A percentile compares a stretch with the other conserved stretches of the same genome.
These are phyloP conservation scores for Tinospora cordifolia DNA, from an alignment of 164 flowering plant species.

Conservation along the genomic window DNA sequence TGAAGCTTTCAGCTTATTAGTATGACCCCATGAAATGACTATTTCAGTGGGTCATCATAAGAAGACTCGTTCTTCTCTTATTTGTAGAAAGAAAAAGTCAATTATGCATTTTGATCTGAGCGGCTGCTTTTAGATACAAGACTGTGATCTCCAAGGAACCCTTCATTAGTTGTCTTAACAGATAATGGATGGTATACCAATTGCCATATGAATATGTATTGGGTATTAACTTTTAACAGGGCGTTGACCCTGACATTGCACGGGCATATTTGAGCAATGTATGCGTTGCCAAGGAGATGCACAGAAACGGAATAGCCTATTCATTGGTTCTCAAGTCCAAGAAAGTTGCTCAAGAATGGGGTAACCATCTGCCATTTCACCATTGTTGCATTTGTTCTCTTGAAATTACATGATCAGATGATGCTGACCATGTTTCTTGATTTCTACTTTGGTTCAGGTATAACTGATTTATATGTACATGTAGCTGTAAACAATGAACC, in stretches of 20 bases:
- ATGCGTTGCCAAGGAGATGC: slow-evolving; percentile 84
- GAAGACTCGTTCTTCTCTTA: too few relatives aligned
- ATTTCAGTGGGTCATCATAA: too few relatives aligned
- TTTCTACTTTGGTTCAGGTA: slow-evolving; percentile 43
- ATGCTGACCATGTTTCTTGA: neutral
- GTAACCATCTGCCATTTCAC: slow-evolving; percentile 28
- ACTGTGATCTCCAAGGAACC: too few relatives aligned
- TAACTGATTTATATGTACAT: slow-evolving; percentile 80
- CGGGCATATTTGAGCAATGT: slow-evolving; percentile 92
- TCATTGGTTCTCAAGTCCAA: slow-evolving; percentile 61
- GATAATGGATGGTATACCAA: too few relatives aligned
- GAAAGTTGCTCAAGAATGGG: slow-evolving; percentile 76
- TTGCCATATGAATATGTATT: neutral
- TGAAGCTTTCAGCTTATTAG: too few relatives aligned
- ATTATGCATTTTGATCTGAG: too few relatives aligned
- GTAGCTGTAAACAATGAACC: slow-evolving; percentile 80
- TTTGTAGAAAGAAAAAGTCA: too few relatives aligned
- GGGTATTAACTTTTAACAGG: slow-evolving; percentile 33
- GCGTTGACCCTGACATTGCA: slow-evolving; percentile 67
- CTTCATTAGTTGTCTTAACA: too few relatives aligned
- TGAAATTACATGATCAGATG: neutral
- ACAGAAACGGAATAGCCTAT: slow-evolving; percentile 70
- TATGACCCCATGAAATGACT: too few relatives aligned
- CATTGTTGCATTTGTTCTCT: neutral
- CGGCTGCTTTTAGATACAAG: too few relatives aligned